Conservation (phyloP, 202 grass and related monocot species). For the Alloteropsis angusta region DNA sequence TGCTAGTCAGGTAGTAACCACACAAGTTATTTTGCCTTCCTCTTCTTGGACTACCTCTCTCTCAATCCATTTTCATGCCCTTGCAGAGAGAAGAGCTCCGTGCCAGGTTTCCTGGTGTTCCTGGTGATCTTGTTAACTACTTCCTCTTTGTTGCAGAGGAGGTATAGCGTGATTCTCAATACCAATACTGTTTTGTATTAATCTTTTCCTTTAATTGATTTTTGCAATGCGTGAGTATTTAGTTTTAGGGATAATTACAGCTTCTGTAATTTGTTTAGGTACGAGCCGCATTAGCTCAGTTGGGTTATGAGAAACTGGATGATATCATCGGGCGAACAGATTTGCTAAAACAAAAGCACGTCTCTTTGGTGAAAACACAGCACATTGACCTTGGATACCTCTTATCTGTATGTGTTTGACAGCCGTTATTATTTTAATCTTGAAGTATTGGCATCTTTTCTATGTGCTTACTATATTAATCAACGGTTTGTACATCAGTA, state of each 20-base stretch:
- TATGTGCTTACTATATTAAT: constrained; percentile 24
- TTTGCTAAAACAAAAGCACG: constrained; percentile 73
- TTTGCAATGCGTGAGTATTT: neutral
- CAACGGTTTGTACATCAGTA: constrained; percentile 43
- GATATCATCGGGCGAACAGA: constrained; percentile 85
- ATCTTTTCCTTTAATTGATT: neutral
- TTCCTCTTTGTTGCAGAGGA: constrained; percentile 98
- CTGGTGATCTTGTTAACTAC: constrained; percentile 97
- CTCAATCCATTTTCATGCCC: constrained; percentile 17
- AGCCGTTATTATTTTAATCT: constrained; percentile 12
- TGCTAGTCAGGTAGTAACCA: constrained; percentile 82
- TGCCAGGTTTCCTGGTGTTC: constrained; percentile 98
- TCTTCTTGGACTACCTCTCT: constrained; percentile 28
- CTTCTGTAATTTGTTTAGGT: constrained; percentile 52
- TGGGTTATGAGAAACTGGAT: constrained; percentile 98
- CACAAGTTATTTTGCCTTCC: constrained; percentile 20
- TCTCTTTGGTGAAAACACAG: constrained; percentile 94
- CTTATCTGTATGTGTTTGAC: constrained; percentile 54
- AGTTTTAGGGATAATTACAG: constrained; percentile 6
- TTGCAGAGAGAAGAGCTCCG: constrained; percentile 97
- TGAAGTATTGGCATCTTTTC: constrained; percentile 15
- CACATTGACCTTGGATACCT: constrained; percentile 83
- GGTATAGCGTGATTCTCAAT: constrained; percentile 35
- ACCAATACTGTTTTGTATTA: constrained; percentile 19
- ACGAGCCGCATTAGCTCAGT: constrained; percentile 68